phyloP scores from a whole-genome alignment of 2,329 filamentous ascomycete species.

The Neofusicoccum parvum region DNA sequence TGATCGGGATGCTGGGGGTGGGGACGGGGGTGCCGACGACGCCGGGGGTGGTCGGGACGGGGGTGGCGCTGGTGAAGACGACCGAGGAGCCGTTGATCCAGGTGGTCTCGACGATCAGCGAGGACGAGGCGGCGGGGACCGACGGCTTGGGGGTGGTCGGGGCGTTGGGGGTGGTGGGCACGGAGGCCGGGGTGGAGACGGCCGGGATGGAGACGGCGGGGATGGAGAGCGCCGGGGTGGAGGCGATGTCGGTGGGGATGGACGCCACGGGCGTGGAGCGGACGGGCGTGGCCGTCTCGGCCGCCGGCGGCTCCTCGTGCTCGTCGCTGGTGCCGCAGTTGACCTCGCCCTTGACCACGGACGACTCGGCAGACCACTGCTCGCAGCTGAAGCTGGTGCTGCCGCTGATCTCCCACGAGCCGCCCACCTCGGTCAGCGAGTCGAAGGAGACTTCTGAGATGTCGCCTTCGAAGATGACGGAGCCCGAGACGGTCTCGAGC shows the following conservation, averaged over 20 bases:
- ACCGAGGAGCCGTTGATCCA: conserved; percentile 3
- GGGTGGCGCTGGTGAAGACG: neutral
- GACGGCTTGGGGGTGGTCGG: neutral
- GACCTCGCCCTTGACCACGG: conserved; percentile 4
- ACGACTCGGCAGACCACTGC: neutral
- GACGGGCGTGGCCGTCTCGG: neutral
- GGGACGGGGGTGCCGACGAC: neutral
- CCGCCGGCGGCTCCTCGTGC: neutral
- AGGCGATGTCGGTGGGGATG: neutral
- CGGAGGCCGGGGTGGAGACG: neutral
- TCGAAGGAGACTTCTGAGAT: neutral
- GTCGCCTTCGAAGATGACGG: neutral
- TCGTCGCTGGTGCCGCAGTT: conserved; percentile 2
- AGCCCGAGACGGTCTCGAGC: conserved; percentile 26
- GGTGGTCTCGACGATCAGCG: neutral
- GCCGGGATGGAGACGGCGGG: conserved; percentile 2
- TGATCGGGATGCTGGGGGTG: neutral
- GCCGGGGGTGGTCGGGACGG: neutral
- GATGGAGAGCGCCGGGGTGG: conserved; percentile 2
- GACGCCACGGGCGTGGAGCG: conserved; percentile 7
- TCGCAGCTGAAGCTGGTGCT: neutral
- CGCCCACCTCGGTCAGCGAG: neutral
- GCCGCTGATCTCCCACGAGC: conserved; percentile 1
- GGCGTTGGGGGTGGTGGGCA: neutral
- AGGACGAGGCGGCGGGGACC: neutral